phyloP scores from a whole-genome alignment of 495 filamentous ascomycete species.

The Penicillium dipodomyicola region DNA sequence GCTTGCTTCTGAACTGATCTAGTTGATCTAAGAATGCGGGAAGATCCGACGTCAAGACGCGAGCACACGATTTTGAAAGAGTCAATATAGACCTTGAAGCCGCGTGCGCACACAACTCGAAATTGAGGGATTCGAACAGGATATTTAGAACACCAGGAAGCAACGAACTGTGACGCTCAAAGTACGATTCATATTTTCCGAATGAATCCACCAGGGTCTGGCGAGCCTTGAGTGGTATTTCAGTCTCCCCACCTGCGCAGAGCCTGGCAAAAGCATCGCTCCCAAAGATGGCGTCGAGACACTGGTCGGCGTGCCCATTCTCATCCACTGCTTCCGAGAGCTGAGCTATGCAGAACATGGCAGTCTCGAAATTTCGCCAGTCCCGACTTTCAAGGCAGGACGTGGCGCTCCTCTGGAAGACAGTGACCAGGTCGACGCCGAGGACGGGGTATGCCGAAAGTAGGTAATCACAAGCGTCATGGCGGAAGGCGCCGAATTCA shows the following conservation, averaged over 20 bases:
- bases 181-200: slow-evolving; percentile 77
- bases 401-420: slow-evolving; percentile 64
- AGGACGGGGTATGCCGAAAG: slow-evolving; percentile 71
- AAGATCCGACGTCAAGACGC: slow-evolving; percentile 66
- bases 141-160: slow-evolving; percentile 77
- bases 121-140: slow-evolving; percentile 71
- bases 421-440: slow-evolving; percentile 63
- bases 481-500: slow-evolving; percentile 74
- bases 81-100: slow-evolving; percentile 80
- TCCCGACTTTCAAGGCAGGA: slow-evolving; percentile 54
- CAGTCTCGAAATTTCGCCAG: slow-evolving; percentile 80
- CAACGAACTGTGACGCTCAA: slow-evolving; percentile 66
- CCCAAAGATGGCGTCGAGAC: slow-evolving; percentile 71
- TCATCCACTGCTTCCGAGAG: slow-evolving; percentile 74
- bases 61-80: slow-evolving; percentile 78
- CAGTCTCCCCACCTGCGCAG: slow-evolving; percentile 47
- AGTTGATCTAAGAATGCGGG: slow-evolving; percentile 77
- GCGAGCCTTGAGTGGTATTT: slow-evolving; percentile 65
- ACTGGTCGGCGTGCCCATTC: slow-evolving; percentile 61
- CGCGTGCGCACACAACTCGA: slow-evolving; percentile 59
- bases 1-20: slow-evolving; percentile 57
- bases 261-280: slow-evolving; percentile 51
- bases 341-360: slow-evolving; percentile 72
- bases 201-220: slow-evolving; percentile 77
- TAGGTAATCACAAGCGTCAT: slow-evolving; percentile 78